phyloP scores from a whole-genome alignment of 176 grass and related monocot species.

The Triticum dicoccoides region DNA sequence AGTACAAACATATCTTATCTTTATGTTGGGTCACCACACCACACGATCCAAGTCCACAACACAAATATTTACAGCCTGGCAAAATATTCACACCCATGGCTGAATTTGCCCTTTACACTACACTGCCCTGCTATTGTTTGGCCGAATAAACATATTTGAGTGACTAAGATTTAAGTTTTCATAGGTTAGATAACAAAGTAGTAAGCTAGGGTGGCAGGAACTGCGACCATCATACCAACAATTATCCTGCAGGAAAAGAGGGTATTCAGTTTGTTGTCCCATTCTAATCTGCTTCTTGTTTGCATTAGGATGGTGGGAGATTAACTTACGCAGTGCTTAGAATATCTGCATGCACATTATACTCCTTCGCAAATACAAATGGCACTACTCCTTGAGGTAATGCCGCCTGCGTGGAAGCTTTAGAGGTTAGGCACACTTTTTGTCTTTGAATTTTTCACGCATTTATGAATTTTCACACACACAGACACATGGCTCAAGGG shows the following conservation, averaged over 20 bases:
- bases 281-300: neutral
- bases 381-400: constrained; percentile 94
- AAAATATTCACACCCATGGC: constrained; percentile 26
- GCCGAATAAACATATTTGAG: neutral
- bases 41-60: neutral
- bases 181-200: constrained; percentile 50
- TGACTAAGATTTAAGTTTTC: neutral
- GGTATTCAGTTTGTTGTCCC: constrained; percentile 2
- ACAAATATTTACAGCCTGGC: constrained; percentile 12
- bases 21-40: neutral
- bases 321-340: constrained; percentile 75
- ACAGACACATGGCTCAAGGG: neutral
- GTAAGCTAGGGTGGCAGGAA: constrained; percentile 74
- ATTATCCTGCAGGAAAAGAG: constrained; percentile 59
- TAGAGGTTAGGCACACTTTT: constrained; percentile 14
- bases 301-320: neutral
- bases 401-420: constrained; percentile 55
- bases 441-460: neutral
- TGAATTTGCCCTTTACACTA: constrained; percentile 13
- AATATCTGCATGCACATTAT: constrained; percentile 76
- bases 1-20: neutral
- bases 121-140: neutral
- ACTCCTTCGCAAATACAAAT: constrained; percentile 91
- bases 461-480: neutral
- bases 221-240: constrained; percentile 75